phyloP scores from a whole-genome alignment of 495 filamentous ascomycete genomes.

The Trichoderma erinaceum region DNA sequence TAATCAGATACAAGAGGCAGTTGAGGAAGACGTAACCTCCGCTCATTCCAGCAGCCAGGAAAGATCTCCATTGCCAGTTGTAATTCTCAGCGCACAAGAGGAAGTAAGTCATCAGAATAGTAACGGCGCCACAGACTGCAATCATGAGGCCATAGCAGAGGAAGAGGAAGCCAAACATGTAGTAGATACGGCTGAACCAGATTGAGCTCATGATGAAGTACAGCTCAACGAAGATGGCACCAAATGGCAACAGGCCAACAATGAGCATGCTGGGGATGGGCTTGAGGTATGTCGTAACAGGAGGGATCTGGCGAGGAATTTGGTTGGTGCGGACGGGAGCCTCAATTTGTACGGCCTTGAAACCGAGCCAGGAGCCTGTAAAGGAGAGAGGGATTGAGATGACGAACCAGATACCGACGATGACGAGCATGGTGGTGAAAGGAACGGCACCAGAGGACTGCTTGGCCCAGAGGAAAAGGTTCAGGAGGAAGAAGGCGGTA shows the following conservation, averaged over 20 bases:
- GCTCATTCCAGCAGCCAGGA: constrained; percentile 79
- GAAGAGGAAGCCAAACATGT: constrained; percentile 99
- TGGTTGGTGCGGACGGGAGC: constrained; percentile 92
- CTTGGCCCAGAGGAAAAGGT: constrained; percentile 93
- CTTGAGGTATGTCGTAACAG: constrained; percentile 69
- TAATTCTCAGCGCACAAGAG: constrained; percentile 94
- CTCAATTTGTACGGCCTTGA: constrained; percentile 57
- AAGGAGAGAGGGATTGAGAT: constrained; percentile 89
- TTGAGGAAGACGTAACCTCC: constrained; percentile 87
- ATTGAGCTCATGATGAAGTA: constrained; percentile 98
- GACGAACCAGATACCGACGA: constrained; percentile 91
- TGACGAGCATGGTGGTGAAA: constrained; percentile 91
- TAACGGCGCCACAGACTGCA: constrained; percentile 86
- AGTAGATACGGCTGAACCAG: constrained; percentile 97
- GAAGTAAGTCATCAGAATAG: constrained; percentile 89
- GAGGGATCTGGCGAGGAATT: constrained; percentile 93
- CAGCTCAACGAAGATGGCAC: constrained; percentile 93
- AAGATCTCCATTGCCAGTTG: constrained; percentile 96
- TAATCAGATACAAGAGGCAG: constrained; percentile 81
- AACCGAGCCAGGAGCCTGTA: constrained; percentile 87
- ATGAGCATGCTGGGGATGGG: constrained; percentile 81
- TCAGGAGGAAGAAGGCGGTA: constrained; percentile 81
- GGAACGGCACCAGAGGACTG: constrained; percentile 88
- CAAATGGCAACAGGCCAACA: constrained; percentile 88
- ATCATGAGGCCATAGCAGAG: constrained; percentile 97